phyloP scores from a whole-genome alignment of 768 basidiomycete genomes.

The Termitomyces titanicus region DNA sequence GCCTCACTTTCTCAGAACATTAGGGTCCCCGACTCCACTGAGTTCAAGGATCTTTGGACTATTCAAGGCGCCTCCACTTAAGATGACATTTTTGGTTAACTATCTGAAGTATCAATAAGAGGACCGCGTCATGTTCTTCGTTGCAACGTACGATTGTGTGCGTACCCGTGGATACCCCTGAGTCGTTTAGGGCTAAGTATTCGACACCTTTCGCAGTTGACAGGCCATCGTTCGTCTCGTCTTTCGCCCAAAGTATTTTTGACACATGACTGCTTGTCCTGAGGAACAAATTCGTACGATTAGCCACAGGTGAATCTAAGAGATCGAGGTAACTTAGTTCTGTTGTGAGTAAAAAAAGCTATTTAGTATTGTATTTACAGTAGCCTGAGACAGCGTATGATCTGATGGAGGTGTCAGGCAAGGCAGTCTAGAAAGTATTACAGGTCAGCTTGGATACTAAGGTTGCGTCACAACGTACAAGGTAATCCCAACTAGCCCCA shows the following conservation, averaged over 20 bases:
- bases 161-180: neutral
- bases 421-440: slow-evolving; percentile 1
- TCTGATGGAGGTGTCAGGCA: slow-evolving; percentile 10
- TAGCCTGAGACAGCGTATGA: slow-evolving; percentile 15
- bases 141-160: neutral
- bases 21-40: slow-evolving; percentile 11
- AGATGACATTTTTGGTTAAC: slow-evolving; percentile 8
- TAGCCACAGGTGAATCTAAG: slow-evolving; percentile 11
- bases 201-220: slow-evolving; percentile 8
- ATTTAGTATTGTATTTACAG: neutral
- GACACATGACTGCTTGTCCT: slow-evolving; percentile 10
- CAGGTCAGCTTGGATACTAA: too few relatives aligned
- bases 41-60: slow-evolving; percentile 13
- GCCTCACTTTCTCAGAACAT: slow-evolving; percentile 3
- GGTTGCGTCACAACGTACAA: neutral
- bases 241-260: slow-evolving; percentile 6
- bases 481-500: slow-evolving; percentile 11
- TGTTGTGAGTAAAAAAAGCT: neutral
- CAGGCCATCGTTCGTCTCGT: neutral
- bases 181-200: slow-evolving; percentile 2
- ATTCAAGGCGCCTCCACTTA: slow-evolving; percentile 12
- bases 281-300: slow-evolving; percentile 9
- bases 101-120: neutral
- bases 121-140: neutral
- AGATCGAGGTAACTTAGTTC: neutral